Percentiles rank a stretch among this genome's conserved stretches.
Conservation (phyloP, 306 rosid species). For the Acacia acuminata region DNA sequence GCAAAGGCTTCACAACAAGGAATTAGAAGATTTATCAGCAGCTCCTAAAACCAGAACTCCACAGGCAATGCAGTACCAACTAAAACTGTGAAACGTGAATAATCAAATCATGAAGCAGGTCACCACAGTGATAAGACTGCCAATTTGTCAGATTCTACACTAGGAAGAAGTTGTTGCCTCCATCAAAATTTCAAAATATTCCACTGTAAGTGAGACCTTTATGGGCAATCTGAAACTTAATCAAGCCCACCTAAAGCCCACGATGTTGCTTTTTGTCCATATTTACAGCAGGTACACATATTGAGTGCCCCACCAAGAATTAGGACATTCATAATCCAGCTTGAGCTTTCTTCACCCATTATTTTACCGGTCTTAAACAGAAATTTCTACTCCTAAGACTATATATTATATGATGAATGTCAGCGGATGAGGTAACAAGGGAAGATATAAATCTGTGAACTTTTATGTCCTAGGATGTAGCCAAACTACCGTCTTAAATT, state of each 20-base stretch:
- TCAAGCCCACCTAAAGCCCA: conserved; percentile 77
- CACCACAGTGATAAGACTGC: background rate
- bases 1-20: conserved; percentile 4
- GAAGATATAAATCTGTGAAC: background rate
- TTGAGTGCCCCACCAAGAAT: conserved; percentile 81
- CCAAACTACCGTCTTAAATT: conserved; percentile 12
- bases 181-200: conserved; percentile 23
- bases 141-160: background rate
- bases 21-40: background rate
- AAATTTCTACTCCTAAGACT: background rate
- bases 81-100: background rate
- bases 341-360: conserved; percentile 4
- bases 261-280: conserved; percentile 59
- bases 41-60: background rate
- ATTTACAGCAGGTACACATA: conserved; percentile 78
- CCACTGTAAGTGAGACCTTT: conserved; percentile 58
- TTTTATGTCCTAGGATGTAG: background rate
- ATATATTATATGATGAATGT: background rate
- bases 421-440: background rate
- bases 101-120: conserved; percentile 5
- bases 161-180: background rate
- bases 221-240: conserved; percentile 50
- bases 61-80: background rate
- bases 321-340: conserved; percentile 53
- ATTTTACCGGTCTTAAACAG: background rate